A percentile compares a stretch with the other conserved stretches of the same genome.
Evolutionary conservation across 2,329 filamentous ascomycete species (phyloP).

Genomic region (Fusarium cicatricum): DNA sequence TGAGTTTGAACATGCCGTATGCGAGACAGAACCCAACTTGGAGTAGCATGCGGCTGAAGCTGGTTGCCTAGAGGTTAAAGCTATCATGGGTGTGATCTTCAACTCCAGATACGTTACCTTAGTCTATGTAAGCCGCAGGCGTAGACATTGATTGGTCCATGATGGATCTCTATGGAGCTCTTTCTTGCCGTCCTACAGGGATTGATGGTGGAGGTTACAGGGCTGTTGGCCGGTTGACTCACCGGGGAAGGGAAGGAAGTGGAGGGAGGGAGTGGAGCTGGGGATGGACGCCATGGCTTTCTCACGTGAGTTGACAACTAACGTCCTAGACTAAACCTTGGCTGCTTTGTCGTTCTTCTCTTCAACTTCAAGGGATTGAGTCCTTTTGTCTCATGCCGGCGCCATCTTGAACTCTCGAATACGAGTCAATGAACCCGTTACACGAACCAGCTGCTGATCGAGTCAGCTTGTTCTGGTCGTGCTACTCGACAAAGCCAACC

Average conservation of each 20-base stretch:
- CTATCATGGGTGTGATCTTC: slow-evolving; percentile 6
- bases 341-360: not conserved
- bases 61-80: slow-evolving; percentile 26
- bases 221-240: slow-evolving; percentile 34
- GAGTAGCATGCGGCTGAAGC: slow-evolving; percentile 23
- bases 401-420: not conserved
- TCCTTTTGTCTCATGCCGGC: not conserved
- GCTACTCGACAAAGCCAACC: not conserved
- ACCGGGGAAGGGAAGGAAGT: slow-evolving; percentile 16
- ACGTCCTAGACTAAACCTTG: too few relatives aligned
- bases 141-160: not conserved
- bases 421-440: not conserved
- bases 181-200: not conserved
- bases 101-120: not conserved
- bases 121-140: not conserved
- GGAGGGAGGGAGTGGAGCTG: slow-evolving; percentile 19
- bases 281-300: not conserved
- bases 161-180: not conserved
- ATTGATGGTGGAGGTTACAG: slow-evolving; percentile 1
- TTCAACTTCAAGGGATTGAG: not conserved
- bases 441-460: not conserved
- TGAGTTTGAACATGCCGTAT: not conserved
- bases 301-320: slow-evolving; percentile 7
- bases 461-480: not conserved
- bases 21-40: not conserved